Base-by-base conservation (phyloP, 345 rosid genomes). In the Erodium maritimum region DNA sequence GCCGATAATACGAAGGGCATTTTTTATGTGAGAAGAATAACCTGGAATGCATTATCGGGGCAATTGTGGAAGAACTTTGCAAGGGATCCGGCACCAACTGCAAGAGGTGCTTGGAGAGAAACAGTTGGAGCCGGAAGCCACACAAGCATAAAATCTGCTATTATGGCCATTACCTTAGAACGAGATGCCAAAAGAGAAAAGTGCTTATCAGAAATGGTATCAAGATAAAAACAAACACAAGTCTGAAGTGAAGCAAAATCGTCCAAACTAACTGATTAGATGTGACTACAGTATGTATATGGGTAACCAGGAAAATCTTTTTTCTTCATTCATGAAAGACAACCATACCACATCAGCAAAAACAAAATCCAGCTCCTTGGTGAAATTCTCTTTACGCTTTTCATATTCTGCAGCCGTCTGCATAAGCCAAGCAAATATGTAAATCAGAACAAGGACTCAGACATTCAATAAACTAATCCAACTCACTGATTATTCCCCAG, bases 131-230 rank as follows among this genome's bases (percentile, higher is more conserved):
- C 97, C 67, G 97, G 99, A 58, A 93, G 97, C 72, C 75, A 93
- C 55, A 93, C 99, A 25, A 89, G 94, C 99, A 93, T 93, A 80
- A 89, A 93, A 77, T 93, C 99, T 12, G 99, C 97, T 71, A 87
- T 80, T 67, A 93, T 75, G 71, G 97, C 99, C 99, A 93, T 93
- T 57, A 72, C 91, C 97, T 93, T 65, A 58, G 50, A 66, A 58
- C n/a, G n/a, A 29, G 5, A 29, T 11, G 9, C 37, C 37, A 29
- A 7, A 3, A 42, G 17, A 42, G 48, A 42, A 42, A 42, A 14
- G 14, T 1, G 48, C 12, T 42, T 17, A 51, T 3, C 21, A 51
- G n/a, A 19, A 51, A 19, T n/a, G 4, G 19, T n/a, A 17, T 19
- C 54, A 51, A 17, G 54, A 8, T 51, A 51, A n/a, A 51, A 51